Evolutionary conservation across 768 basidiomycete species (phyloP).

Genomic region (Austroboletus eburneus): DNA sequence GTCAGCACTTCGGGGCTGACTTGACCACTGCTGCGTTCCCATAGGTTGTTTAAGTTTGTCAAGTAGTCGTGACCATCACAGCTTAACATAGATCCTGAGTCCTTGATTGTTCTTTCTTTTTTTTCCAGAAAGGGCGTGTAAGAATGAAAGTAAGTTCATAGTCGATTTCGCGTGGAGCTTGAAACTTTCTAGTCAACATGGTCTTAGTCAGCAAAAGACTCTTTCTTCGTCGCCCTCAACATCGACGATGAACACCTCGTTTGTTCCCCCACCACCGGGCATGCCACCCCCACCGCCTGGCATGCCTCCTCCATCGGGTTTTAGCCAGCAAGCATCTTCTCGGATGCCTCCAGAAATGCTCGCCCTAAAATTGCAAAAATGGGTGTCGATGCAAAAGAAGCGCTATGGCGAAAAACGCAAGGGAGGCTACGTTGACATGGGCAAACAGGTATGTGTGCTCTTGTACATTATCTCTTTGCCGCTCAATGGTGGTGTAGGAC

Average conservation of each 20-base stretch:
- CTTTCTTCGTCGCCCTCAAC: slow-evolving; percentile 28
- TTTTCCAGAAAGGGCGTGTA: too few relatives aligned
- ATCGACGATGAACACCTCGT: slow-evolving; percentile 31
- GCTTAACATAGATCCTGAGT: too few relatives aligned
- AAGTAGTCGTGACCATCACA: too few relatives aligned
- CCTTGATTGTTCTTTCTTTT: too few relatives aligned
- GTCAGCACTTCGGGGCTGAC: too few relatives aligned
- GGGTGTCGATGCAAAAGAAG: slow-evolving; percentile 90
- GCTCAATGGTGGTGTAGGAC: slow-evolving; percentile 48
- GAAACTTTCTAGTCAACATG: slow-evolving; percentile 5
- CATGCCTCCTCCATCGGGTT: slow-evolving; percentile 35
- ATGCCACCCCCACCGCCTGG: slow-evolving; percentile 41
- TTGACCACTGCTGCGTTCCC: too few relatives aligned
- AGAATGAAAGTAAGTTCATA: too few relatives aligned
- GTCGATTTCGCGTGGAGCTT: too few relatives aligned
- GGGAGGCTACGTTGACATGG: slow-evolving; percentile 87
- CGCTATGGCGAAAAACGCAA: slow-evolving; percentile 89
- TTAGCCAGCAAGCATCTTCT: slow-evolving; percentile 34
- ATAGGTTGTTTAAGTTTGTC: too few relatives aligned
- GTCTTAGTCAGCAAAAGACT: slow-evolving; percentile 23
- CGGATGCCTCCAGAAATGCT: slow-evolving; percentile 65
- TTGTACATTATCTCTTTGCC: background rate
- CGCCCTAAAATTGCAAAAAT: slow-evolving; percentile 92
- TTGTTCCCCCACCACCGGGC: slow-evolving; percentile 39
- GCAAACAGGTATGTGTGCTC: slow-evolving; percentile 70